Evolutionary conservation across 768 basidiomycete genomes (phyloP).

Genomic region (Tricholoma sp.): DNA sequence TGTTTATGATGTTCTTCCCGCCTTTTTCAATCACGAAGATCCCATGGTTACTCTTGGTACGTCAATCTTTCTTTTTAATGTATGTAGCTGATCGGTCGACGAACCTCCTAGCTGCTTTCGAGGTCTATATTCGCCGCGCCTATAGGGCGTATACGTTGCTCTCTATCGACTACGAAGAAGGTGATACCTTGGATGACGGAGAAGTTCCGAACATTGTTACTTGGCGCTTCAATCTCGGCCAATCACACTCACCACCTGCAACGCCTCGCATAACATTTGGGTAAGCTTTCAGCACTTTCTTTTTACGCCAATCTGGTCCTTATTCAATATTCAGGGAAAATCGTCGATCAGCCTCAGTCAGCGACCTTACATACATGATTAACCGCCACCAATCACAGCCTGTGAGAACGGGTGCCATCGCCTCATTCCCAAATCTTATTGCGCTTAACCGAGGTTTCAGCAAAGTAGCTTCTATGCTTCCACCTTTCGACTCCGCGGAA

Average conservation of each 20-base stretch:
- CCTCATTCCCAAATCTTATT: slow-evolving; percentile 76
- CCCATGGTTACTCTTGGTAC: slow-evolving; percentile 77
- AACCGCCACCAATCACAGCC: slow-evolving; percentile 84
- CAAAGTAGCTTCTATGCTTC: slow-evolving; percentile 68
- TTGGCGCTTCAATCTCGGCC: slow-evolving; percentile 95
- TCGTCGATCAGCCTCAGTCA: slow-evolving; percentile 86
- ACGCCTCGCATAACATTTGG: slow-evolving; percentile 62
- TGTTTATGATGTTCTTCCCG: slow-evolving; percentile 93
- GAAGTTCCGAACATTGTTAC: slow-evolving; percentile 76
- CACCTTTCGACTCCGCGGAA: slow-evolving; percentile 66
- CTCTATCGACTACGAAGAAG: slow-evolving; percentile 93
- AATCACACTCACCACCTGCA: slow-evolving; percentile 78
- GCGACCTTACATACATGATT: slow-evolving; percentile 93
- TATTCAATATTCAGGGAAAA: slow-evolving; percentile 39
- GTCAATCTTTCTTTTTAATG: slow-evolving; percentile 18
- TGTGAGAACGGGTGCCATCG: slow-evolving; percentile 83
- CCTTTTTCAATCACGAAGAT: slow-evolving; percentile 90
- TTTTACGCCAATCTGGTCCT: neutral
- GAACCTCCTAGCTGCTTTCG: slow-evolving; percentile 67
- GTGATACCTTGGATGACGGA: slow-evolving; percentile 77
- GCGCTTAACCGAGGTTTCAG: slow-evolving; percentile 70
- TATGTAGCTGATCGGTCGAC: neutral
- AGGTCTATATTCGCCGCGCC: slow-evolving; percentile 93
- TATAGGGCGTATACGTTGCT: slow-evolving; percentile 92
- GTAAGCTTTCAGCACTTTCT: slow-evolving; percentile 26